phyloP scores from a whole-genome alignment of 768 basidiomycete genomes.

The Gyrodon lividus region DNA sequence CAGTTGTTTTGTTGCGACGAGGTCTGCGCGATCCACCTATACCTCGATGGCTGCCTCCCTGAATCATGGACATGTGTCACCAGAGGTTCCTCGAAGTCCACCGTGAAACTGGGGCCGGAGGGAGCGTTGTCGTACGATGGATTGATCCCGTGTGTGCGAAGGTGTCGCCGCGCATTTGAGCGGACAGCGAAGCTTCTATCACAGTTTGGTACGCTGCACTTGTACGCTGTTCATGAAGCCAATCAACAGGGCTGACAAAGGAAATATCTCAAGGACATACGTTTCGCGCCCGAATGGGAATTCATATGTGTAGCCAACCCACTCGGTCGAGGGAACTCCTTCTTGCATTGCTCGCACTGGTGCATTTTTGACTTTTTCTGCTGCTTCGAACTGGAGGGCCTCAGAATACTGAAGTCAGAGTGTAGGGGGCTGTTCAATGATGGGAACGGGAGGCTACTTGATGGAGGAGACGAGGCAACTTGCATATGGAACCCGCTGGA shows the following conservation, averaged over 20 bases:
- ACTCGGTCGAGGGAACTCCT: conserved; percentile 50
- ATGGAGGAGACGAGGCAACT: conserved; percentile 1
- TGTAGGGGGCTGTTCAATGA: conserved; percentile 8
- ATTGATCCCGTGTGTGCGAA: conserved; percentile 68
- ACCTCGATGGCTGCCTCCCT: conserved; percentile 36
- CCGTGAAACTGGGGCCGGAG: conserved; percentile 29
- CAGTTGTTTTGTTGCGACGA: conserved; percentile 30
- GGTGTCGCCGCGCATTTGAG: conserved; percentile 78
- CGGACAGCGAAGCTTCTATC: conserved; percentile 70
- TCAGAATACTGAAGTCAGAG: conserved; percentile 10
- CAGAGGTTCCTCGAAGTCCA: conserved; percentile 47
- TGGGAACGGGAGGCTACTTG: conserved; percentile 4
- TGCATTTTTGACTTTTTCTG: conserved; percentile 50
- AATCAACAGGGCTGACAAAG: conserved; percentile 7
- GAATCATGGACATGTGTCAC: conserved; percentile 43
- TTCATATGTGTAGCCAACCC: conserved; percentile 55
- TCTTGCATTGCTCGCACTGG: conserved; percentile 42
- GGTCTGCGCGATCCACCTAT: conserved; percentile 42
- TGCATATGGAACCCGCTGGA: conserved; percentile 16
- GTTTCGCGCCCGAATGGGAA: conserved; percentile 49
- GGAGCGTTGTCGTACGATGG: conserved; percentile 20
- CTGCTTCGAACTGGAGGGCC: conserved; percentile 8
- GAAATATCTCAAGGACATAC: conserved; percentile 30
- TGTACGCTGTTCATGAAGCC: conserved; percentile 17
- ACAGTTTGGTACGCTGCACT: conserved; percentile 61